A percentile compares a stretch with the other conserved stretches of the same genome.
These are phyloP conservation scores for Cudoniella acicularis DNA, from an alignment of 495 filamentous ascomycete species.

Conservation along the genomic window DNA sequence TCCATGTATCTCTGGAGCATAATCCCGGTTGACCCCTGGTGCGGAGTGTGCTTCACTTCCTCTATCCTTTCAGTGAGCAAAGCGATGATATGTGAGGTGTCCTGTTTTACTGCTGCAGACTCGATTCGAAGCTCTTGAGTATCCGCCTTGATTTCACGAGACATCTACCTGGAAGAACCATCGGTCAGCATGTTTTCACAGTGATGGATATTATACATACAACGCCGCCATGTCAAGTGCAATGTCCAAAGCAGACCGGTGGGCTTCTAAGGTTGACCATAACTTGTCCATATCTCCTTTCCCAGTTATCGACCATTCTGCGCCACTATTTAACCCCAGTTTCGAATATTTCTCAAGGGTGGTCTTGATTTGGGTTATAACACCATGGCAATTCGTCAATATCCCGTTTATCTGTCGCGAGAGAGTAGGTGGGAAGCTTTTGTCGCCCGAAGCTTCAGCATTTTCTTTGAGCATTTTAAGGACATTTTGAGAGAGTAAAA, in stretches of 20 bases:
- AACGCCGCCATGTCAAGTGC: slow-evolving; percentile 22
- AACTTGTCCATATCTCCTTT: slow-evolving; percentile 21
- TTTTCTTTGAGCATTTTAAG: slow-evolving; percentile 43
- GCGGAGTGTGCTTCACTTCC: slow-evolving; percentile 1
- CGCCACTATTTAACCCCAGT: background rate
- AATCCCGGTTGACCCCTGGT: background rate
- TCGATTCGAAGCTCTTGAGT: slow-evolving; percentile 3
- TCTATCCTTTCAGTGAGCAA: background rate
- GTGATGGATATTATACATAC: slow-evolving; percentile 1
- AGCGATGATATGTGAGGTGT: slow-evolving; percentile 22
- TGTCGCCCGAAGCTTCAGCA: slow-evolving; percentile 35
- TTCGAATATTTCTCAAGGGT: slow-evolving; percentile 13
- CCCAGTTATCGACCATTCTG: slow-evolving; percentile 14
- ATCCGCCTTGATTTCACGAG: slow-evolving; percentile 8
- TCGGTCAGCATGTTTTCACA: background rate
- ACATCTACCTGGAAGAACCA: background rate
- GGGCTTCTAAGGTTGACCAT: slow-evolving; percentile 24
- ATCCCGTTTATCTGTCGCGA: slow-evolving; percentile 23
- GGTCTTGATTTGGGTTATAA: slow-evolving; percentile 18
- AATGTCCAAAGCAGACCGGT: slow-evolving; percentile 22
- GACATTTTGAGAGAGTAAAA: slow-evolving; percentile 42
- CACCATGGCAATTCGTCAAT: slow-evolving; percentile 18
- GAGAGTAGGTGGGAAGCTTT: slow-evolving; percentile 23
- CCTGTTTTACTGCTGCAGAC: slow-evolving; percentile 12
- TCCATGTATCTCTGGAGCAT: slow-evolving; percentile 22